phyloP scores from a whole-genome alignment of 2,329 filamentous ascomycete genomes.

The Hawksworthiomyces lignivorus region DNA sequence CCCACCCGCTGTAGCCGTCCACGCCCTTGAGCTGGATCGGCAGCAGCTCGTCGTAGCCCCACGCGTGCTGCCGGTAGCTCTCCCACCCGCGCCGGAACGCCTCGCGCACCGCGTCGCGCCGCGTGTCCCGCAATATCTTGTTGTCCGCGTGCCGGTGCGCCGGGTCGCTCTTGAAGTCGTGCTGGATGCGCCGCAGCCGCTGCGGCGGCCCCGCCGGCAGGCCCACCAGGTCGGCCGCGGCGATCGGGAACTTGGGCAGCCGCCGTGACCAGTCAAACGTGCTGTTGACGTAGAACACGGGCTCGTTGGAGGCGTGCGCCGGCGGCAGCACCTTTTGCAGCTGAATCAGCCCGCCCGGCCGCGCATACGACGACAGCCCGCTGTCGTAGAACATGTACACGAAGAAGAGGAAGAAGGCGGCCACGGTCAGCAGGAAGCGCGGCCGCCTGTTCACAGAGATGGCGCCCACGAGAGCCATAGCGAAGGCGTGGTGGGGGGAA shows the following conservation, averaged over 20 bases:
- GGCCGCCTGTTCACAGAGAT: conserved; percentile 6
- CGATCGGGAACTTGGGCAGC: conserved; percentile 17
- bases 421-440: conserved; percentile 5
- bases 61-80: conserved; percentile 53
- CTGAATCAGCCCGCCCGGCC: background rate
- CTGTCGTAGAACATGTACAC: conserved; percentile 1
- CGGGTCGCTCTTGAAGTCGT: conserved; percentile 18
- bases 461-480: conserved; percentile 7
- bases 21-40: conserved; percentile 62
- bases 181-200: conserved; percentile 36
- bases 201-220: conserved; percentile 28
- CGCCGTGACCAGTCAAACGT: conserved; percentile 24
- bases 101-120: conserved; percentile 10
- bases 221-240: conserved; percentile 13
- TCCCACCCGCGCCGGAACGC: conserved; percentile 32
- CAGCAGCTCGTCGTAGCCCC: conserved; percentile 76
- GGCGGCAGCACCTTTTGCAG: conserved; percentile 7
- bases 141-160: conserved; percentile 3
- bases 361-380: no score
- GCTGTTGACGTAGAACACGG: conserved; percentile 19
- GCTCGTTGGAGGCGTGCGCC: conserved; percentile 2
- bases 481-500: background rate
- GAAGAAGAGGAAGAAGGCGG: background rate
- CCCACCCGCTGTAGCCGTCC: conserved; percentile 87
- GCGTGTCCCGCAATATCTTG: conserved; percentile 4